Base-by-base conservation (phyloP, 2,329 filamentous ascomycete genomes). In the Apiospora aurea region DNA sequence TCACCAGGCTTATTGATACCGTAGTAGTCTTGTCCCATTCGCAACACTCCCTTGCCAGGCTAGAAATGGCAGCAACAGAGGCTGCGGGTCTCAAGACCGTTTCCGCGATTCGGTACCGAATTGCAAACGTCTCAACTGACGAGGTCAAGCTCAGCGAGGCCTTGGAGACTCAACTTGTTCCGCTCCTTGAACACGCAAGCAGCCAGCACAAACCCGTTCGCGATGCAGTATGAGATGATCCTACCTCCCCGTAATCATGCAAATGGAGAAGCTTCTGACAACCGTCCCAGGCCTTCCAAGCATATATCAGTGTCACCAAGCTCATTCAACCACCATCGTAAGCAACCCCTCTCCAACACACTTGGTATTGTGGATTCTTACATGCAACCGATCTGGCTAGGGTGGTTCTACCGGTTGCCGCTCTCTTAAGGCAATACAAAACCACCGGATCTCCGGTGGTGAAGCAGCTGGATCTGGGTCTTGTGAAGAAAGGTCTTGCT, bases 401-500 rank as follows among this genome's bases (percentile, higher is more conserved):
- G 68, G 90, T 98, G 75, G 87, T 95, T 70, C 85, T 99, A 7
- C 96, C 96, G 0, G 95, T 98, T 16, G 88, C 90, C n/a, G 90
- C 91, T 21, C 87, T 99, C 24, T 82, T 98, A 71, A 92, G 95
- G 76, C 96, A 98, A 81, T 98, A 97, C 86, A 97, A 97, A 81
- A 90, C 93, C 29, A 90, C 90, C 49, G 86, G 90, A 51, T 92
- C 91, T 16, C 85, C 91, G 0, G 86, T 98, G 49, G 90, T 99
- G 75, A 92, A 94, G 74, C 94, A 97, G 79, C 93, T 98, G 76
- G 95, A 98, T 82, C 85, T 98, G 53, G 87, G 93, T 24, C 97
- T 97, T 79, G 93, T 98, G 49, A 94, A 97, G 78, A 94, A 97
- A 79, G 96, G 96, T 57, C 78, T 90, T 41, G 81, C 84, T 57